Evolutionary conservation across 805 yeast species (phyloP), one percentile per base, ranked within the genome.

Genomic region (Saccharomycopsis sp.): DNA sequence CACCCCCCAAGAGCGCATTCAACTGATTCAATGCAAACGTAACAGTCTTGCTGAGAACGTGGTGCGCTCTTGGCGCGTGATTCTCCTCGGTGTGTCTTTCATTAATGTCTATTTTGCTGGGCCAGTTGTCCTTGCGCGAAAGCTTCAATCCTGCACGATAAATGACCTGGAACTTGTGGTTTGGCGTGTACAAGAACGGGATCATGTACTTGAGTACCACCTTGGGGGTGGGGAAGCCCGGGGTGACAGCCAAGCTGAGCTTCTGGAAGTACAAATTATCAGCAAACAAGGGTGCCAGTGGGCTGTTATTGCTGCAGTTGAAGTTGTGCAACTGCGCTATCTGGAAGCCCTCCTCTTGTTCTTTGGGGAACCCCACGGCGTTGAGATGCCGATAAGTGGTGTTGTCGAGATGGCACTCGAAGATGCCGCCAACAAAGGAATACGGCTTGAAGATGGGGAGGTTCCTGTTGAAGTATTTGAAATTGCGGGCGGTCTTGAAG

Each of bases 131-230:
- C 2, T 9, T 7, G 19, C n/a, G n/a, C n/a, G n/a, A n/a, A n/a
- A n/a, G n/a, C n/a, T n/a, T n/a, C n/a, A n/a, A n/a, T n/a, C n/a
- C n/a, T n/a, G n/a, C n/a, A n/a, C n/a, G n/a, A n/a, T n/a, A n/a
- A n/a, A n/a, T n/a, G n/a, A n/a, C n/a, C n/a, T n/a, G n/a, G n/a
- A n/a, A n/a, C n/a, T n/a, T n/a, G 31, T 32, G 21, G 15, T 33
- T 39, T 9, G 48, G 48, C 4, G 48, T 43, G 23, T 39, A 40
- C 15, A 36, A 32, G 26, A 40, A 30, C 12, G 48, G 48, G 17
- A 39, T 30, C 15, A 34, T n/a, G 25, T 39, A 42, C 18, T 34
- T 30, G 10, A 30, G 26, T 12, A 16, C 20, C 16, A n/a, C 16
- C 15, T 36, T n/a, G 7, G 16, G 12, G 32, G 9, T 12, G 18